A percentile compares a stretch with the other conserved stretches of the same genome.
Evolutionary conservation across 495 filamentous ascomycete species (phyloP).

Genomic region (Glonium stellatum): DNA sequence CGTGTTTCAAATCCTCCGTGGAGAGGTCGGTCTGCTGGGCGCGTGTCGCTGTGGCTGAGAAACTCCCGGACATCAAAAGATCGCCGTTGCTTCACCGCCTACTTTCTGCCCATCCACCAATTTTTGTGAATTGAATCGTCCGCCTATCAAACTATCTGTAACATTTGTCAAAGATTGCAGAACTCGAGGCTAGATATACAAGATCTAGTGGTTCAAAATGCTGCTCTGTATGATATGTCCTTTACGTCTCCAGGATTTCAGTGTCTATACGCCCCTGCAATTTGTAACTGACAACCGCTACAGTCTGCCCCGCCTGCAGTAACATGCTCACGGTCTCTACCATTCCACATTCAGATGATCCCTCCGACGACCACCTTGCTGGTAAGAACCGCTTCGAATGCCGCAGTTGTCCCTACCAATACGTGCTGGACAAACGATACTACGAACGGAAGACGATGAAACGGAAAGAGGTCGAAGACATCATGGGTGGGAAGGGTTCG

Average conservation of each 20-base stretch:
- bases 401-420: slow-evolving; percentile 86
- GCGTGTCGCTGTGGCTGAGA: slow-evolving; percentile 22
- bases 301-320: slow-evolving; percentile 88
- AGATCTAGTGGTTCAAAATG: slow-evolving; percentile 40
- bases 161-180: too few species aligned
- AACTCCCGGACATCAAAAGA: neutral
- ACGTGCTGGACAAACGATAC: slow-evolving; percentile 61
- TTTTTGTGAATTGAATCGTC: too few species aligned
- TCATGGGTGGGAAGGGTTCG: slow-evolving; percentile 76
- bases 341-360: slow-evolving; percentile 43
- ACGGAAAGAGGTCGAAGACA: slow-evolving; percentile 80
- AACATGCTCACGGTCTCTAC: slow-evolving; percentile 74
- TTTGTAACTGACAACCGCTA: neutral
- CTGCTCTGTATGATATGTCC: slow-evolving; percentile 52
- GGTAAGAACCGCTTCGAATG: slow-evolving; percentile 78
- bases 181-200: too few species aligned
- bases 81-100: neutral
- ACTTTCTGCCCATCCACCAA: neutral
- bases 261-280: neutral
- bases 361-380: slow-evolving; percentile 32
- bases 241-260: neutral
- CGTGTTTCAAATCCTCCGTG: neutral
- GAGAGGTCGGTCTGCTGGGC: neutral
- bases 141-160: too few species aligned
- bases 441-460: slow-evolving; percentile 67